Evolutionary conservation across 164 flowering plant genomes (phyloP), one percentile per base, ranked within the genome.

Genomic region (Pachysandra terminalis): DNA sequence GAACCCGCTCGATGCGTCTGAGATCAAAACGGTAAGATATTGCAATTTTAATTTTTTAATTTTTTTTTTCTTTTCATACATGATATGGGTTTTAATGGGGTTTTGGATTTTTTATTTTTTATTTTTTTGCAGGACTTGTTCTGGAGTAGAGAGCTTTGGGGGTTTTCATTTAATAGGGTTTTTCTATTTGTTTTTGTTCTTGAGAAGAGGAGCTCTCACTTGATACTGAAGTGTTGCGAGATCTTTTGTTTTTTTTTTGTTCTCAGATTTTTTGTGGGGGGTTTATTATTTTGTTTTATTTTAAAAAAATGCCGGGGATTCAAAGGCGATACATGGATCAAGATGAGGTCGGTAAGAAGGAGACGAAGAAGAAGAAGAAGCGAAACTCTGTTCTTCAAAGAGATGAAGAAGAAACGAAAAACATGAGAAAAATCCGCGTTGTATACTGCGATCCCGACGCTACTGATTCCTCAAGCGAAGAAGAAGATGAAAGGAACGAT

Each of bases 41-140:
- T 13, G 25, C 19, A 9, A 15, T 56, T 55, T 59, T 63, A 32
- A 23, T 2, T 25, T 56, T 61, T 56, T 59, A 32, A 10, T 26
- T 21, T 63, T 53, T 66, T 22, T 28, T 27, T 13, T 56, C n/a
- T n/a, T n/a, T 63, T 64, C 37, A 32, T 32, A 7, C 40, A 56
- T 56, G 32, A 40, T 70, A 28, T 19, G 68, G 68, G 62, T 61
- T 73, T 66, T 55, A 10, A 19, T 21, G 63, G 37, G 54, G 40
- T 56, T 68, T 53, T 41, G 28, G 19, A 6, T 48, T 37, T n/a
- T n/a, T n/a, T n/a, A n/a, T n/a, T n/a, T n/a, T n/a, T n/a, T n/a
- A n/a, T n/a, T n/a, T n/a, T n/a, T n/a, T 25, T 81, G 92, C 94
- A 93, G 98, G 96, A 90, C 83, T 82, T 85, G 85, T 84, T 88